Base-by-base conservation (phyloP, 164 flowering plant genomes). In the Nelumbo lutea region DNA sequence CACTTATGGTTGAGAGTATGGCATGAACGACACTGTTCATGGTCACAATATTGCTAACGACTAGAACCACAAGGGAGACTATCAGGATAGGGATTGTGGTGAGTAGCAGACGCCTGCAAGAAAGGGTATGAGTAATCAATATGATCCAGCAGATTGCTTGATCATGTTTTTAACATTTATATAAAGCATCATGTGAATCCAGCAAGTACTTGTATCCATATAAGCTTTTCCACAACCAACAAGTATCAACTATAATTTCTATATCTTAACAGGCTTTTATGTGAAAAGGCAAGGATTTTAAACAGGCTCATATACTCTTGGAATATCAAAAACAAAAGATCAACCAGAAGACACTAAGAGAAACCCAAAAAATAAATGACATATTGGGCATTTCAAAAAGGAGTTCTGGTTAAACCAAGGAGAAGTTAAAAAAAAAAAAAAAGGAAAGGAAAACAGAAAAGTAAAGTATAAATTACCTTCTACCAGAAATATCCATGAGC, bases 401-500 rank as follows among this genome's bases (percentile, higher is more conserved):
- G 40, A 57, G 11, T 57, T 27, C 40, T 2, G 2, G 55, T 51
- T 51, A 51, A 2, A 13, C 55, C 27, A 27, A 27, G 27, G 27
- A 27, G 0, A 27, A 27, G 0, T 27, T 10, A 0, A 51, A 13
- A 51, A 14, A 66, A 13, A 51, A 14, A 66, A 44, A 39, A 43
- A 27, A 11, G 27, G 51, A 46, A 70, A 15, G 1, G 42, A 27
- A 3, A 15, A 5, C 14, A 45, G 14, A 0, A 39, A 41, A 40
- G 38, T 48, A n/a, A 40, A 47, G 27, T 39, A 50, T 9, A 55
- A 13, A 42, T 65, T 84, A 94, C 98, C 98, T 87, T 83, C 98
- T 82, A 6, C 98, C 98, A 44, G 97, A 56, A 46, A 88, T 45
- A 78, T 94, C 98, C 95, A 94, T 88, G 63, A 94, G 90, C 81